Base-by-base conservation (phyloP, 2,329 filamentous ascomycete species). In the Alternaria brassicae region DNA sequence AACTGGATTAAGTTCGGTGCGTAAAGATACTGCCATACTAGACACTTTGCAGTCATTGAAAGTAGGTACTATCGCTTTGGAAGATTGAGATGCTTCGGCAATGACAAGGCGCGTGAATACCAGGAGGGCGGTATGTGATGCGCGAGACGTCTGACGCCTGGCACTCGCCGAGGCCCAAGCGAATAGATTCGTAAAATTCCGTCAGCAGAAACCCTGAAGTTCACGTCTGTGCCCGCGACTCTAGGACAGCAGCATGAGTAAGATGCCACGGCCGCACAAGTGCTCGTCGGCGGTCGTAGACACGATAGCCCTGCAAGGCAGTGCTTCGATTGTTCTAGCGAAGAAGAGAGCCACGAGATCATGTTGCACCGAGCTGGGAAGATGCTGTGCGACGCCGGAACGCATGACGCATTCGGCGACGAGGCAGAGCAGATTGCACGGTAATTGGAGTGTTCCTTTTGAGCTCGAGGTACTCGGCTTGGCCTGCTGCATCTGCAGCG, bases 61-160 rank as follows among this genome's bases (percentile, higher is more conserved):
- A 25, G 10, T 36, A 19, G 19, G 19, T 10, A 32, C 15, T n/a
- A 10, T 48, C 19, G 30, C 28, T n/a, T n/a, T 15, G 19, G 12
- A 19, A 34, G 36, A 39, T 39, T 39, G 36, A 39, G 36, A 8
- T 39, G 4, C 36, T 34, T n/a, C 34, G 34, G 21, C 19, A 21
- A 28, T 5, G n/a, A 40, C 44, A 39, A 17, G n/a, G 44, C 21
- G 40, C 30, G 51, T 37, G 39, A 68, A 58, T 72, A 68, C 70
- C 72, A 68, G 64, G 65, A 54, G 63, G 69, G 68, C 65, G 70
- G 63, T 66, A 64, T 60, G 55, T 39, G 60, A 51, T 66, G 62
- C 59, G 65, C 69, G 63, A 74, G 72, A 73, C 64, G 70, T 69
- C 60, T 68, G 72, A 73, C 64, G 70, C 69, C 60, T 68, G 62